Conservation (phyloP, 768 basidiomycete species). For the Cyclocybe aegerita region DNA sequence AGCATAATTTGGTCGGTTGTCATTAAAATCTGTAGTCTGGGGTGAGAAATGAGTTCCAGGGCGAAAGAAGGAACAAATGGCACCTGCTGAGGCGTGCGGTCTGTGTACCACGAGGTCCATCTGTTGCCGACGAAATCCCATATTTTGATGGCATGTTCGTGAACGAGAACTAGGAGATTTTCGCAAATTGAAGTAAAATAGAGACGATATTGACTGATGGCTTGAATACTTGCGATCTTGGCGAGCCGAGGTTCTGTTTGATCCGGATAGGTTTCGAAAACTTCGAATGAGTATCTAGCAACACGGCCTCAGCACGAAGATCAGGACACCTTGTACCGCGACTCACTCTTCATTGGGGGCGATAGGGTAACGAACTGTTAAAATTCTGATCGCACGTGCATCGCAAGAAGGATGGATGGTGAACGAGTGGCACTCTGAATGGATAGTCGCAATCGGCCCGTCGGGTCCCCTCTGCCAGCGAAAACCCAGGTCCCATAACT, state of each 20-base stretch:
- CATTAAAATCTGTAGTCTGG: slow-evolving; percentile 11
- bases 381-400: slow-evolving; percentile 1
- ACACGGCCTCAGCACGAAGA: not conserved
- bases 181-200: slow-evolving; percentile 10
- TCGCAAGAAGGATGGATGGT: slow-evolving; percentile 3
- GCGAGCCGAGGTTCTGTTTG: not conserved
- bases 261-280: slow-evolving; percentile 10
- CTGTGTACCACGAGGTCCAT: slow-evolving; percentile 11
- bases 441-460: not conserved
- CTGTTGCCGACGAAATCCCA: slow-evolving; percentile 11
- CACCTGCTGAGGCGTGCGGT: slow-evolving; percentile 4
- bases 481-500: slow-evolving; percentile 11
- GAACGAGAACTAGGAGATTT: slow-evolving; percentile 8
- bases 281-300: slow-evolving; percentile 1
- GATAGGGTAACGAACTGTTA: not conserved
- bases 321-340: not conserved
- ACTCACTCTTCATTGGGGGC: not conserved
- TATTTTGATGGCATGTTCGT: slow-evolving; percentile 8
- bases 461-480: not conserved
- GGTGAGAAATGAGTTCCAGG: not conserved
- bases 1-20: not conserved
- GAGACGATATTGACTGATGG: not conserved
- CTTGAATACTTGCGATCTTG: slow-evolving; percentile 1
- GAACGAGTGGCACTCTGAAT: not conserved
- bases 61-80: not conserved